A percentile compares a stretch with the other conserved stretches of the same genome.
phyloP scores from a whole-genome alignment of 441 rosid species.

The Biscutella laevigata region DNA sequence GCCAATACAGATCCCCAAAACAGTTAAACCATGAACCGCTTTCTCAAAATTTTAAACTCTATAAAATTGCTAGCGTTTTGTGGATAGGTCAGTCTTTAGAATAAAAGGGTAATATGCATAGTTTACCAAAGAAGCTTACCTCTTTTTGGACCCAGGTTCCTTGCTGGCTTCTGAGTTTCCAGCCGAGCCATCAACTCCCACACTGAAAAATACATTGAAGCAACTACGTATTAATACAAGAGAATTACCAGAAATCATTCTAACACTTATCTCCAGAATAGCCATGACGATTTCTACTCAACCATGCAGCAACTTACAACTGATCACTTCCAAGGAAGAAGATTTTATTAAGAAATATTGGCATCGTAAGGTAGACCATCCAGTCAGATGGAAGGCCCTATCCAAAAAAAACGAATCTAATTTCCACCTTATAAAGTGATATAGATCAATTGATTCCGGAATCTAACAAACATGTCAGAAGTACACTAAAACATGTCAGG shows the following conservation, averaged over 20 bases:
- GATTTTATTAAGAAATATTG: background rate
- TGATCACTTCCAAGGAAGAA: background rate
- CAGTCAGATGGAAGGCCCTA: background rate
- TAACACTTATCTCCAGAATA: background rate
- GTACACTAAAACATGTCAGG: constrained; percentile 15
- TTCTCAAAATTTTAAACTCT: background rate
- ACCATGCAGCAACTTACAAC: constrained; percentile 1
- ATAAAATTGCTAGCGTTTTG: background rate
- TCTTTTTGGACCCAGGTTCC: constrained; percentile 72
- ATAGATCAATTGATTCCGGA: constrained; percentile 13
- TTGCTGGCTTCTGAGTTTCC: constrained; percentile 63
- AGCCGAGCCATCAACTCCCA: constrained; percentile 54
- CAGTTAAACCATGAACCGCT: background rate
- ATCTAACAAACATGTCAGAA: constrained; percentile 21
- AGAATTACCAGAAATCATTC: background rate
- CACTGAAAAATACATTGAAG: constrained; percentile 27
- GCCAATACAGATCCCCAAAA: background rate
- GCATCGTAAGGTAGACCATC: constrained; percentile 11
- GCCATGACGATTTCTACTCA: background rate
- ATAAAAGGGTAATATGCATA: background rate
- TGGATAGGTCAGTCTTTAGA: background rate
- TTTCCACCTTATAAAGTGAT: constrained; percentile 14
- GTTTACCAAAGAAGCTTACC: constrained; percentile 32
- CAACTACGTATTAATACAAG: constrained; percentile 1
- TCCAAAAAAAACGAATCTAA: constrained; percentile 15